Conservation (phyloP, 306 rosid genomes). For the Heteromeles arbutifolia region DNA sequence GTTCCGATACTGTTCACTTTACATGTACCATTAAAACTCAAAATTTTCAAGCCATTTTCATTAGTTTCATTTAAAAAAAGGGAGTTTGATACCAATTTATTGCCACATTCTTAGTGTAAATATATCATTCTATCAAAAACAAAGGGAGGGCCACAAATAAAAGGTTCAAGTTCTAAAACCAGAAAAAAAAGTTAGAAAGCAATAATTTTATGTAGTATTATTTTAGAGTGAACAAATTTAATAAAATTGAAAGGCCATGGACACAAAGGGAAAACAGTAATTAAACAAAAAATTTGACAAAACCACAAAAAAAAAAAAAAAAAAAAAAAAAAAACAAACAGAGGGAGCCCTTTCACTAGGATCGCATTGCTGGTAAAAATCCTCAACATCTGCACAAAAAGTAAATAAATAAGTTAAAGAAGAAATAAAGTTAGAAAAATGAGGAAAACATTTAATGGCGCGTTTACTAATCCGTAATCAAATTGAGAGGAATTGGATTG, state of each 20-base stretch:
- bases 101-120: too few relatives aligned
- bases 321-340: not conserved
- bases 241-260: not conserved
- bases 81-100: too few relatives aligned
- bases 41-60: too few relatives aligned
- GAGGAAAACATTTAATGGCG: not conserved
- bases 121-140: too few relatives aligned
- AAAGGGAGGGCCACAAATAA: not conserved
- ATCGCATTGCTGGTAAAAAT: slow-evolving; percentile 58
- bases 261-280: not conserved
- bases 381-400: slow-evolving; percentile 41
- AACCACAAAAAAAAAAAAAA: too few relatives aligned
- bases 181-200: not conserved
- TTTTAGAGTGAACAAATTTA: too few relatives aligned
- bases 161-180: not conserved
- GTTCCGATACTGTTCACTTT: too few relatives aligned
- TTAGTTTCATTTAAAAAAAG: too few relatives aligned
- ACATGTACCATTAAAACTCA: too few relatives aligned
- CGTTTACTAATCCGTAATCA: too few relatives aligned
- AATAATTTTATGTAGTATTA: not conserved
- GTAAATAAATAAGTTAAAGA: not conserved
- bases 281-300: not conserved
- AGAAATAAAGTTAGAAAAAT: not conserved
- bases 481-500: too few relatives aligned
- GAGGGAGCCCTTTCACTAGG: slow-evolving; percentile 49